Conservation (phyloP, 2,329 filamentous ascomycete species). For the Ceratocystis lukuohia region DNA sequence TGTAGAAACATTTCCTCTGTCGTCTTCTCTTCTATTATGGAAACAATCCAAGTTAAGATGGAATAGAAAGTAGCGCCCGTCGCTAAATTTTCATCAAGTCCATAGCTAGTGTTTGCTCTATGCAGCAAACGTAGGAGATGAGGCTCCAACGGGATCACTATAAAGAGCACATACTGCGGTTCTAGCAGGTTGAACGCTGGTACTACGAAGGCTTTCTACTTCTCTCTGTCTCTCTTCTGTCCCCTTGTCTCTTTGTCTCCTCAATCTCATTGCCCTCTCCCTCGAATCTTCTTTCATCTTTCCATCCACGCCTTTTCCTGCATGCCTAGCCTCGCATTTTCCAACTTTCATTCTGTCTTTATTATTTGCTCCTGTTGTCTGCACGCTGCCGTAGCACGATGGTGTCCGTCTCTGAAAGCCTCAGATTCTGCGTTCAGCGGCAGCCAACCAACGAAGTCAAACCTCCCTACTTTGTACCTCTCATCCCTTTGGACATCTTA, state of each 20-base stretch:
- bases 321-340: background rate
- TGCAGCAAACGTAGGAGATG: background rate
- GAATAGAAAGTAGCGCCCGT: background rate
- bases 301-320: background rate
- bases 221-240: background rate
- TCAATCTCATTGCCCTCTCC: background rate
- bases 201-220: background rate
- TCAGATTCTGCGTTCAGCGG: constrained; percentile 33
- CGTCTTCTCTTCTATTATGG: too few species aligned
- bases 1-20: background rate
- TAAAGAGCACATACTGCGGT: background rate
- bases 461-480: constrained; percentile 31
- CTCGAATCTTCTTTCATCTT: background rate
- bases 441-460: constrained; percentile 25
- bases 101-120: background rate
- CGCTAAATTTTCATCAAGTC: background rate
- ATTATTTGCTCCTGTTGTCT: background rate
- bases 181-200: background rate
- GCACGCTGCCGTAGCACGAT: background rate
- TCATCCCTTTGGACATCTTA: constrained; percentile 42
- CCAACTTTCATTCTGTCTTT: background rate
- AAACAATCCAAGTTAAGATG: background rate
- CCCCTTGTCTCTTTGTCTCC: background rate
- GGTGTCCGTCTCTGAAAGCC: background rate
- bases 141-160: background rate